Evolutionary conservation across 331 rosid genomes (phyloP), one percentile per base, ranked within the genome.

Genomic region (Acacia pycnantha): DNA sequence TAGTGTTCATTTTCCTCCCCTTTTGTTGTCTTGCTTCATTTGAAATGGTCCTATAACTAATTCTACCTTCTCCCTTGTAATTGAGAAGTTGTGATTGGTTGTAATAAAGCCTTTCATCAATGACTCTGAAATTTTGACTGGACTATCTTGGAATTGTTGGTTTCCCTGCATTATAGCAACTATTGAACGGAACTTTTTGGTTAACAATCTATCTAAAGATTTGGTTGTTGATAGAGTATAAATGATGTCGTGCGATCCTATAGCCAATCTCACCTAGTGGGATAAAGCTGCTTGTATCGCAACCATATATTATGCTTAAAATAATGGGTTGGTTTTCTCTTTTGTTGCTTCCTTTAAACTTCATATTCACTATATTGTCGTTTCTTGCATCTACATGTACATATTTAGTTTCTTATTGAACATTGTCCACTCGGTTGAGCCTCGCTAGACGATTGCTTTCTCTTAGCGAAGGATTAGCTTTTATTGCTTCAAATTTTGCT

Each of bases 331-430:
- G 22, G 24, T 72, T 58, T 82, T 78, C 29, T 48, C 58, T 29
- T 47, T 12, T 68, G 76, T 50, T 70, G 54, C 13, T 78, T 35
- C 16, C 22, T 74, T 75, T 79, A 16, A 50, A 61, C 82, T 74
- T 61, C 35, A 51, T 70, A 31, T 27, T 48, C 37, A 29, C 46
- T 48, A 6, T 50, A 26, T 27, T 73, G 31, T 11, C 26, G 44
- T 73, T 74, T 29, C 64, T 59, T 78, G 58, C 33, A 41, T 85
- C 66, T 74, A 68, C n/a, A 22, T 24, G 2, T 76, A 37, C 70
- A 80, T 70, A 18, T 54, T 24, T 77, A 16, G 1, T 68, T 77
- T 85, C 64, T 11, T 37, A 29, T 21, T 65, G 35, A 16, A 33
- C 27, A 22, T 29, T 74, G 47, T 56, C 50, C 26, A 79, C 41